phyloP scores from a whole-genome alignment of 2,329 filamentous ascomycete species.

The Cladosporium velox region DNA sequence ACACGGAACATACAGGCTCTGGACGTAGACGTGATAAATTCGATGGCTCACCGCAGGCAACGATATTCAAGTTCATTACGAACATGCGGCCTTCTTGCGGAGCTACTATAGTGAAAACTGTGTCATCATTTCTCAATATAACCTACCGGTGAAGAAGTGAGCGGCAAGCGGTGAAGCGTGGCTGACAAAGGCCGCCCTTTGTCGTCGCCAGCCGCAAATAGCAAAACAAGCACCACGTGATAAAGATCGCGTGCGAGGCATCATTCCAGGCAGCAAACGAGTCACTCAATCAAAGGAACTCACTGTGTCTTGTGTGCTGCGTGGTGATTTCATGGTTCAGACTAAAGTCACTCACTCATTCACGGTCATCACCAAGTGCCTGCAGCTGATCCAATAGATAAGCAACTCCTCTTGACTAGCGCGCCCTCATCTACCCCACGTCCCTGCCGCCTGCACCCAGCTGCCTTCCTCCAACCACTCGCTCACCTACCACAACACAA shows the following conservation, averaged over 20 bases:
- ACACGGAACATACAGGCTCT: background rate
- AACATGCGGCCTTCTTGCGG: background rate
- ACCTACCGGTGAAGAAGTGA: background rate
- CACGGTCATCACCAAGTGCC: slow-evolving; percentile 1
- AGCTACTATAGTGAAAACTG: background rate
- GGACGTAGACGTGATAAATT: background rate
- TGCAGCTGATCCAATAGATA: background rate
- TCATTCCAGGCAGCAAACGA: background rate
- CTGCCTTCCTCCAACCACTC: slow-evolving; percentile 10
- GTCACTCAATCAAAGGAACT: background rate
- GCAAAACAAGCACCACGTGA: slow-evolving; percentile 5
- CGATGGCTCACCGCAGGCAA: background rate
- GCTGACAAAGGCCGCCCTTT: slow-evolving; percentile 7
- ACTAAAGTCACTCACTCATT: slow-evolving; percentile 5
- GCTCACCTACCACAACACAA: background rate
- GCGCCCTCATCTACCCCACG: background rate
- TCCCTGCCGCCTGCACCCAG: slow-evolving; percentile 4
- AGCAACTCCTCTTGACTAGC: background rate
- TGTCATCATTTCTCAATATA: background rate
- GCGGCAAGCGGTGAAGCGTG: slow-evolving; percentile 1
- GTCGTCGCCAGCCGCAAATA: background rate
- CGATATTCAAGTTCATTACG: background rate
- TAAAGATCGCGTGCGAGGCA: background rate
- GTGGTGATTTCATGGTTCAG: slow-evolving; percentile 9
- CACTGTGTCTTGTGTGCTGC: background rate